These are phyloP conservation scores for Desmodesmus armatus DNA, from an alignment of 139 green algal genomes.

Conservation along the genomic window DNA sequence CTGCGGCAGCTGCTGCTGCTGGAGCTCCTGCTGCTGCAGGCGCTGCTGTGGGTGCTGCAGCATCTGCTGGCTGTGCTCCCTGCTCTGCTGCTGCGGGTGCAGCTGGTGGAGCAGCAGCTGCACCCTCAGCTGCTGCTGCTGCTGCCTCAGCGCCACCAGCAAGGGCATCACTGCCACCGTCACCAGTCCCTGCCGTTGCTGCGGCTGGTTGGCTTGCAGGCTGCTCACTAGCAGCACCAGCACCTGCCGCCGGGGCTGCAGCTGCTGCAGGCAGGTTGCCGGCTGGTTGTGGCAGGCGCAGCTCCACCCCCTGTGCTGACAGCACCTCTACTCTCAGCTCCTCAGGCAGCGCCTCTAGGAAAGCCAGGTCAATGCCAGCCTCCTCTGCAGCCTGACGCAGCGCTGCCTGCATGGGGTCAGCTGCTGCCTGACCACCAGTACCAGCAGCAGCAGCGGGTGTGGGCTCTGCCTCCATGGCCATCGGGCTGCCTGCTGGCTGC, in stretches of 20 bases:
- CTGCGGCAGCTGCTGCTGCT: conserved; percentile 20
- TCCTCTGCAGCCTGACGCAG: conserved; percentile 48
- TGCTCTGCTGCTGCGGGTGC: not conserved
- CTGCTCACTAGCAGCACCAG: no score
- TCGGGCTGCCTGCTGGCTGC: not conserved
- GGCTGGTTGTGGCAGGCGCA: conserved; percentile 22
- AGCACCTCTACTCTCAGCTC: conserved; percentile 78
- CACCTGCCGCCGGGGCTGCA: not conserved
- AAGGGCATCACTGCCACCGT: not conserved
- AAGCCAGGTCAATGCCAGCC: conserved; percentile 80
- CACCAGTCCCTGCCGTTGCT: not conserved
- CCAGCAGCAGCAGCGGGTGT: not conserved
- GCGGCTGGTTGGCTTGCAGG: not conserved
- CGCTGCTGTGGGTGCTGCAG: not conserved
- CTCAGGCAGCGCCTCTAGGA: conserved; percentile 82
- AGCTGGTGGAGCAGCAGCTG: conserved; percentile 10
- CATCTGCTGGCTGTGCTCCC: not conserved
- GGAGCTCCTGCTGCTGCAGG: not conserved
- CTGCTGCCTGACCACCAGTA: not conserved
- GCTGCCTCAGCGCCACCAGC: conserved; percentile 10
- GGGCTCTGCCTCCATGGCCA: conserved; percentile 8
- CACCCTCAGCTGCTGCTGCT: not conserved
- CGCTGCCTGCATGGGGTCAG: conserved; percentile 21
- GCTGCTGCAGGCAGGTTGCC: not conserved
- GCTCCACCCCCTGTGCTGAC: conserved; percentile 63